These are phyloP conservation scores for Tulasnella calospora DNA, from an alignment of 768 basidiomycete species.

Conservation along the genomic window DNA sequence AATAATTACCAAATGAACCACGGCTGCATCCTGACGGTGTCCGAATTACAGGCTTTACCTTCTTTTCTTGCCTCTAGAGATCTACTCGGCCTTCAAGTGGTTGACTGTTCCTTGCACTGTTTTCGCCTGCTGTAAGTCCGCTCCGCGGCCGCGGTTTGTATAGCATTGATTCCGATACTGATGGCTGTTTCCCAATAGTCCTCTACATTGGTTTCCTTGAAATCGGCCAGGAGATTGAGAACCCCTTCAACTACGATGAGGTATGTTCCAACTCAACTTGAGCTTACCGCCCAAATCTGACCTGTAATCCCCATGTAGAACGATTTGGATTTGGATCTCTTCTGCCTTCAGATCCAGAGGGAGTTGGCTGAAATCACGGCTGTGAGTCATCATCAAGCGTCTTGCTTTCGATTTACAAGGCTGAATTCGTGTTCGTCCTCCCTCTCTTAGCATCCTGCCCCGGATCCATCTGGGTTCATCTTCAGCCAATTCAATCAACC, in stretches of 20 bases:
- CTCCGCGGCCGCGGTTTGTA: not conserved
- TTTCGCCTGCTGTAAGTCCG: conserved; percentile 21
- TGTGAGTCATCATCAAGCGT: conserved; percentile 43
- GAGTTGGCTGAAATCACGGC: conserved; percentile 67
- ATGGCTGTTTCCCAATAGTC: not conserved
- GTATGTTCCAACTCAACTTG: not conserved
- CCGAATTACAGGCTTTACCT: conserved; percentile 34
- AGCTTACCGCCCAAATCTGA: not conserved
- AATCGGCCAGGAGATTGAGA: conserved; percentile 34
- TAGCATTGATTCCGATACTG: not conserved
- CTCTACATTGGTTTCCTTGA: conserved; percentile 36
- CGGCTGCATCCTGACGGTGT: not conserved
- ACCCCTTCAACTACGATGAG: conserved; percentile 37
- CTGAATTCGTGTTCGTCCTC: not conserved
- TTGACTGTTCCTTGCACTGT: conserved; percentile 42
- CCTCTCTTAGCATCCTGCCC: conserved; percentile 47
- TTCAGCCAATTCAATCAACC: conserved; percentile 62
- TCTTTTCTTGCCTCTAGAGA: conserved; percentile 45
- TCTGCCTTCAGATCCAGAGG: conserved; percentile 60
- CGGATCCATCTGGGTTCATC: conserved; percentile 50
- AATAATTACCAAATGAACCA: not conserved
- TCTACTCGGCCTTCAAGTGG: conserved; percentile 42
- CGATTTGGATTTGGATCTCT: conserved; percentile 48
- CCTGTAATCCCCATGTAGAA: conserved; percentile 2
- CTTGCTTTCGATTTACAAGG: not conserved